Percentiles rank a stretch among this genome's conserved stretches.
Conservation (phyloP, 2,329 filamentous ascomycete species). For the Fusarium musae region DNA sequence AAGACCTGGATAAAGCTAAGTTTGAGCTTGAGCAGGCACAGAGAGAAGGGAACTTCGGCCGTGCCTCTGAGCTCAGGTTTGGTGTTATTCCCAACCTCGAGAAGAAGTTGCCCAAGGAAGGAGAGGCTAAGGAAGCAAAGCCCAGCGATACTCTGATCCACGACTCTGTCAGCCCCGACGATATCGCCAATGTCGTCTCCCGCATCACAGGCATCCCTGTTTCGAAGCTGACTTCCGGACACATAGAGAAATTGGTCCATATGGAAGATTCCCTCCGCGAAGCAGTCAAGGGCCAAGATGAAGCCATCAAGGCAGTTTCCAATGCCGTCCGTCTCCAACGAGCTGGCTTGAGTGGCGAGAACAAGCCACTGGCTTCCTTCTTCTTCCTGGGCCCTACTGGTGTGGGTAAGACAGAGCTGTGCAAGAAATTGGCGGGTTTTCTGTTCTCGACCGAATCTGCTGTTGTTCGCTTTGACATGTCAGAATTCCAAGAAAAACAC, state of each 20-base stretch:
- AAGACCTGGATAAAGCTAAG: constrained; percentile 86
- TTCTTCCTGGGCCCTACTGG: constrained; percentile 98
- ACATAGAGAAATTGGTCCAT: constrained; percentile 92
- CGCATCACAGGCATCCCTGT: constrained; percentile 93
- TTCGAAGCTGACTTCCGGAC: constrained; percentile 89
- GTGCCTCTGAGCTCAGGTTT: constrained; percentile 91
- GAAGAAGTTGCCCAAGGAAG: constrained; percentile 81
- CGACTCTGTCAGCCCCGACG: constrained; percentile 93
- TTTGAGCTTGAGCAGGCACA: constrained; percentile 90
- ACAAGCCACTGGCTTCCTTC: constrained; percentile 90
- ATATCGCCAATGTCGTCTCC: constrained; percentile 92
- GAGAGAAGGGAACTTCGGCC: constrained; percentile 86
- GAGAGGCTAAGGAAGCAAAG: constrained; percentile 54
- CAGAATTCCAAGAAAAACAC: constrained; percentile 96
- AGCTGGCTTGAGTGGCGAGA: constrained; percentile 90
- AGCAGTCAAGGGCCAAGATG: constrained; percentile 91
- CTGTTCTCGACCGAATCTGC: constrained; percentile 92
- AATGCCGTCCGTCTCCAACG: constrained; percentile 95
- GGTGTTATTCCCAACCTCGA: constrained; percentile 86
- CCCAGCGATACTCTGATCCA: constrained; percentile 75
- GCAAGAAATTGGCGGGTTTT: constrained; percentile 94
- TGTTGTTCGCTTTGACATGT: constrained; percentile 96
- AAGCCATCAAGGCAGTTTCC: constrained; percentile 89
- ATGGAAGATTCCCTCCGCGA: constrained; percentile 92
- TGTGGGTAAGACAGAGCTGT: constrained; percentile 96